Base-by-base conservation (phyloP, 2,329 filamentous ascomycete genomes). In the Cladosporium velox region DNA sequence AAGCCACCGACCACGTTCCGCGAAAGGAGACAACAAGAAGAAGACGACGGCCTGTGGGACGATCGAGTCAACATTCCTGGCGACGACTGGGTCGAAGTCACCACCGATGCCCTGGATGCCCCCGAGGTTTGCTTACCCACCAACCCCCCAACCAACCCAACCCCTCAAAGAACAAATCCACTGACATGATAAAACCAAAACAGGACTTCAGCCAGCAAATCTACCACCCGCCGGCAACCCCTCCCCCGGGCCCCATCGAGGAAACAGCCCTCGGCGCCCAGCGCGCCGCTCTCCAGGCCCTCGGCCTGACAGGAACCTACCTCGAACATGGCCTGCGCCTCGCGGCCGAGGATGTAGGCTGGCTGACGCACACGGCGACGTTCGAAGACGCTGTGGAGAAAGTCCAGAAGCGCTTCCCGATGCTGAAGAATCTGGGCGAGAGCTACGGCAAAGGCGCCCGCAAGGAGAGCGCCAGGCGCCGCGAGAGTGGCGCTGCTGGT, bases 211-310 rank as follows among this genome's bases (percentile, higher is more conserved):
- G 30, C 44, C 12, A 30, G 2, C 59, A 61, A 47, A 32, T 26
- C 28, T 54, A 44, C 51, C 26, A 15, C 30, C 26, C 18, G 5
- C 49, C 24, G 5, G 5, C 61, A 2, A 21, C 49, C 24, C 51
- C 51, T 26, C 51, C 61, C 6, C 51, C 51, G 34, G 61, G 61
- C 15, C 51, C 61, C 5, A 64, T 57, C 51, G 24, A 64, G 26
- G 35, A 57, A 11, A 57, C 61, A 2, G 24, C 35, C 35, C 34
- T 55, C 35, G 51, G 35, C 24, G 38, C 59, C 47, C 59, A 54
- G 12, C 32, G 47, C 47, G 59, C 59, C 15, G 61, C 51, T 5
- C 51, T 57, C 3, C 51, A 57, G 34, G 61, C 51, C 8, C 51
- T 55, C 15, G 60, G 49, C n/a, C 60, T 57, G 7, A 55, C 60